These are phyloP conservation scores for Globisporangium nodosum DNA, from an alignment of 352 stramenopile genomes.

Conservation along the genomic window DNA sequence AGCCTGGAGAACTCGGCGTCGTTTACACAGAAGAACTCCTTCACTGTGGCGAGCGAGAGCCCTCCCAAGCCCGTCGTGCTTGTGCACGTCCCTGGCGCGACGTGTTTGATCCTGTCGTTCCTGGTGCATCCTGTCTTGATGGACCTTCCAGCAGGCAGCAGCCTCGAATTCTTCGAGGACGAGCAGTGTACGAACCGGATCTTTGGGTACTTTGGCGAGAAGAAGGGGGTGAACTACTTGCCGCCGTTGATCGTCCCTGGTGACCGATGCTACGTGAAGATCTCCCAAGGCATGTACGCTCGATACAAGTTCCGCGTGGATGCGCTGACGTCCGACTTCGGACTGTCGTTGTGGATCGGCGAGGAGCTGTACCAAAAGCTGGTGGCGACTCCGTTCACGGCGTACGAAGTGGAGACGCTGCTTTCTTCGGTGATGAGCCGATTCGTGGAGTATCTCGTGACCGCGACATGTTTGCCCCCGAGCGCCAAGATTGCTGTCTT, in stretches of 20 bases:
- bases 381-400: conserved; percentile 35
- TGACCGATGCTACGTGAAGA: conserved; percentile 60
- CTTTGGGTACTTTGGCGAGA: conserved; percentile 76
- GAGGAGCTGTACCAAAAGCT: conserved; percentile 66
- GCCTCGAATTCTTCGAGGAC: conserved; percentile 68
- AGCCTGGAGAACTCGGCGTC: conserved; percentile 39
- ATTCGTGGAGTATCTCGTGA: conserved; percentile 45
- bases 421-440: conserved; percentile 40
- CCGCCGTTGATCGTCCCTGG: conserved; percentile 52
- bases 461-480: conserved; percentile 26
- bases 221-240: conserved; percentile 60
- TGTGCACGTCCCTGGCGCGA: conserved; percentile 57
- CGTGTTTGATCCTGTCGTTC: conserved; percentile 74
- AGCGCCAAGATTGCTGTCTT: conserved; percentile 46
- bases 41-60: conserved; percentile 62
- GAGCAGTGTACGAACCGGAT: conserved; percentile 51
- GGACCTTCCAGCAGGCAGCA: conserved; percentile 63
- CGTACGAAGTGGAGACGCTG: conserved; percentile 60
- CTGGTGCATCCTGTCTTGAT: conserved; percentile 73
- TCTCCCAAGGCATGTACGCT: conserved; percentile 54
- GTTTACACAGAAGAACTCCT: conserved; percentile 44
- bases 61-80: conserved; percentile 55
- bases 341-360: conserved; percentile 64
- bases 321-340: conserved; percentile 60
- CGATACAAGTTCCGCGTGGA: conserved; percentile 81